Conservation (phyloP, 2,329 filamentous ascomycete genomes). For the Ascochyta koolunga region DNA sequence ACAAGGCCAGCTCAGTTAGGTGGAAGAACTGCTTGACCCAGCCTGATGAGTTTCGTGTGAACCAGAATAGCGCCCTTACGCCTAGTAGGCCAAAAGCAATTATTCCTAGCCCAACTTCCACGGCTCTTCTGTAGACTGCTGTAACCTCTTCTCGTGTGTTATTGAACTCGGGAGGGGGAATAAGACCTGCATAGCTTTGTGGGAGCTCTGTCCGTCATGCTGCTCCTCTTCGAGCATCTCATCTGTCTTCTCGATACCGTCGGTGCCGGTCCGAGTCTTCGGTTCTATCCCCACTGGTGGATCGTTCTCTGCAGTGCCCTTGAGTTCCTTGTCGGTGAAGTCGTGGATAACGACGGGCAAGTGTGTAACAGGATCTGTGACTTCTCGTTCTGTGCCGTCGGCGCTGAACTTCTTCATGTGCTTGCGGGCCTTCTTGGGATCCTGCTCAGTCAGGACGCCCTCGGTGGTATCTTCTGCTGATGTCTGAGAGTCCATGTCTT, state of each 20-base stretch:
- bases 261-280: constrained; percentile 53
- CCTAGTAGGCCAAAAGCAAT: constrained; percentile 45
- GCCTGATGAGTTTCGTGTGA: constrained; percentile 38
- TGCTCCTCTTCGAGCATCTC: constrained; percentile 53
- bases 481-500: constrained; percentile 30
- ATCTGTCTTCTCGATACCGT: constrained; percentile 53
- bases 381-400: constrained; percentile 61
- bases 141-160: constrained; percentile 53
- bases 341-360: constrained; percentile 72
- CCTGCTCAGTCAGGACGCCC: constrained; percentile 39
- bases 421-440: constrained; percentile 57
- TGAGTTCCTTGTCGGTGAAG: constrained; percentile 67
- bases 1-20: constrained; percentile 34
- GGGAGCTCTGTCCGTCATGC: constrained; percentile 50
- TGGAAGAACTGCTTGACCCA: constrained; percentile 41
- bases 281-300: constrained; percentile 49
- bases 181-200: constrained; percentile 55
- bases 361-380: constrained; percentile 76
- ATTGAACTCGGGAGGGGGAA: constrained; percentile 62
- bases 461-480: constrained; percentile 53
- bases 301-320: constrained; percentile 55
- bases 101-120: constrained; percentile 48
- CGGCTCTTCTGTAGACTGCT: constrained; percentile 53
- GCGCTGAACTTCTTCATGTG: constrained; percentile 56
- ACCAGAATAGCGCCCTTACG: constrained; percentile 42